phyloP scores from a whole-genome alignment of 1,139 yeast species.

The Candida frijolesensis region DNA sequence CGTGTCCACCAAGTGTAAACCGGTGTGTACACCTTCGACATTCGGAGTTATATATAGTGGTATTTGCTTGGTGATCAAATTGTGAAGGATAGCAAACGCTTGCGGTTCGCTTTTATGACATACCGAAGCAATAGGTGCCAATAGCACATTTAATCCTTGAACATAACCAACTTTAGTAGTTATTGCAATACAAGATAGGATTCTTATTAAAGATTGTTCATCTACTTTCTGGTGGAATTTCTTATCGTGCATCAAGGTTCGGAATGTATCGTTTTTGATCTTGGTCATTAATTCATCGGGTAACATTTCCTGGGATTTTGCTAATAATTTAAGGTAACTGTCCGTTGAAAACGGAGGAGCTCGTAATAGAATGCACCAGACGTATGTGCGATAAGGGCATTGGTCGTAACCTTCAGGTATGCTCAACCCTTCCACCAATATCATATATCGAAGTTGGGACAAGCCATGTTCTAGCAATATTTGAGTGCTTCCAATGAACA shows the following conservation, averaged over 20 bases:
- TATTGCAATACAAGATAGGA: constrained; percentile 75
- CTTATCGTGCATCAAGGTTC: constrained; percentile 80
- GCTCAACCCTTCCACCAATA: constrained; percentile 76
- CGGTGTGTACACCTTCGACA: constrained; percentile 82
- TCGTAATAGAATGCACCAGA: constrained; percentile 79
- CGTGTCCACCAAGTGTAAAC: constrained; percentile 65
- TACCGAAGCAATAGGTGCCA: constrained; percentile 82
- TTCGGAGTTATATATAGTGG: constrained; percentile 82
- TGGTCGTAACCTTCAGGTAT: constrained; percentile 49
- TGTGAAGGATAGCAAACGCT: constrained; percentile 72
- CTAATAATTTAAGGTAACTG: constrained; percentile 56
- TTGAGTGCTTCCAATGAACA: constrained; percentile 62
- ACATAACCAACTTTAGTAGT: constrained; percentile 61
- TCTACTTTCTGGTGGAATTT: constrained; percentile 66
- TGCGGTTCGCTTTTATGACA: constrained; percentile 79
- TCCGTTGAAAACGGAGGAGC: constrained; percentile 60
- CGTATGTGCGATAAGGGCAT: constrained; percentile 72
- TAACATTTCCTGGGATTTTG: constrained; percentile 54
- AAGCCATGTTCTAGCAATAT: constrained; percentile 68
- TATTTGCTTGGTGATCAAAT: constrained; percentile 59
- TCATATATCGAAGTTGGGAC: constrained; percentile 76
- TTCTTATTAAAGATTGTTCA: constrained; percentile 67
- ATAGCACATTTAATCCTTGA: constrained; percentile 87
- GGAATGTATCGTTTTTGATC: constrained; percentile 82
- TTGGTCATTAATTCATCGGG: constrained; percentile 56